Conservation (phyloP, 192 early-diverging fungal genomes). For the Podochytrium sp. region DNA sequence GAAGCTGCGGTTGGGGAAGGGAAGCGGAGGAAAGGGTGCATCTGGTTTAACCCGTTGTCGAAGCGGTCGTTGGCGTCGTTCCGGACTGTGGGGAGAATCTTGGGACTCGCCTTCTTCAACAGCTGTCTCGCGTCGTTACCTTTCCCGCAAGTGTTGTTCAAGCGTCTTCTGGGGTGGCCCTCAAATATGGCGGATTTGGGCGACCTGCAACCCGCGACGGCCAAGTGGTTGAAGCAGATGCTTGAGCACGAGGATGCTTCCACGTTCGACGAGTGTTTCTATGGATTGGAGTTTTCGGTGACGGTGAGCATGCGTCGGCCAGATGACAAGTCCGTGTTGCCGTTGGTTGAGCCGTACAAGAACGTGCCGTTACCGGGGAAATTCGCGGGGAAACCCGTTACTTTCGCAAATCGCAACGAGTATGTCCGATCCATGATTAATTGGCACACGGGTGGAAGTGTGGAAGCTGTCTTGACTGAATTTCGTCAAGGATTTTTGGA, state of each 20-base stretch:
- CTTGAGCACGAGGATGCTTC: constrained; percentile 5
- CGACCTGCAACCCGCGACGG: constrained; percentile 5
- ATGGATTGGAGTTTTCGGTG: constrained; percentile 27
- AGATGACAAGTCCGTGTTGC: not conserved
- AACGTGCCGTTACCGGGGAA: constrained; percentile 6
- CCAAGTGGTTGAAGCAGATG: constrained; percentile 19
- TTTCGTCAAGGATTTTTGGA: constrained; percentile 25
- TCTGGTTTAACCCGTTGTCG: constrained; percentile 25
- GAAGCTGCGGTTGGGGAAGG: not conserved
- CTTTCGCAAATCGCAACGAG: constrained; percentile 14
- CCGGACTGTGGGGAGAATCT: constrained; percentile 11
- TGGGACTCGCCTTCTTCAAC: constrained; percentile 25
- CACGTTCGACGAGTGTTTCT: constrained; percentile 18
- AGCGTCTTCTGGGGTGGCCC: constrained; percentile 18
- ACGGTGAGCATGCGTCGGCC: not conserved
- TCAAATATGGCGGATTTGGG: constrained; percentile 12
- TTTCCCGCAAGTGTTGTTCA: constrained; percentile 25
- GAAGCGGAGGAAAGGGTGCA: not conserved
- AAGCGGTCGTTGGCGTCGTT: not conserved
- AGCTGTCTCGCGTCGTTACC: not conserved
- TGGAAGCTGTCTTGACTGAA: not conserved
- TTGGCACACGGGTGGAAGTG: constrained; percentile 19
- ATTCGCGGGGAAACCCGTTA: not conserved
- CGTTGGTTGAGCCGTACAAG: constrained; percentile 23
- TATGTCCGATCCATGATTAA: constrained; percentile 19